Evolutionary conservation across 2,329 filamentous ascomycete genomes (phyloP), one percentile per base, ranked within the genome.

Genomic region (Fusarium sp.): DNA sequence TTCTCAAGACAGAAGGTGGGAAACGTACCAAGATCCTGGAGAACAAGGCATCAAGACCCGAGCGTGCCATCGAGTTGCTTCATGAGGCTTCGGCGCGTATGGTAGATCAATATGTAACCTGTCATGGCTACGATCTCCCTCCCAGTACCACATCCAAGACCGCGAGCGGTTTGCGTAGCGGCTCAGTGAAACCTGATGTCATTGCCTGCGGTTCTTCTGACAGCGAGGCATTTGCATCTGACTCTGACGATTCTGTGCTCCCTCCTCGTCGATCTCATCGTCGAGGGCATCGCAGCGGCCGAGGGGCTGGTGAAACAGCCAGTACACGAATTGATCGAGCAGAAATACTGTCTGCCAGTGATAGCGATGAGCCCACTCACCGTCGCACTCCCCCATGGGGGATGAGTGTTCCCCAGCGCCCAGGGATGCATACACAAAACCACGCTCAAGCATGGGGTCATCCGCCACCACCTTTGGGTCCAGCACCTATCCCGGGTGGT

Each of bases 31-130:
- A 69, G 18, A 62, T 79, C 15, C 67, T 82, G 11, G 76, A 76
- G n/a, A 79, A 77, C 20, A 67, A 75, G 3, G 77, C 71, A 8
- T 45, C 60, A 16, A 75, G 76, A 16, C 58, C 75, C 9, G 57
- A 74, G 23, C 75, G 75, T 6, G 80, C 80, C 11, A 69, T 83
- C 8, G 75, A 78, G 51, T 60, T 73, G 16, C 78, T 83, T n/a
- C 78, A 81, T 60, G 60, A 69, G 45, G 78, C 76, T 62, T 80
- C 80, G 11, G 80, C 80, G n/a, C 77, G 79, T 41, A 78, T 77
- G n/a, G 77, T 80, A 41, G 65, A 75, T 58, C 62, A 65, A 44
- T 68, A 66, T 67, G 74, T 80, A 54, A 40, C 61, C n/a, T 70
- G 71, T 26, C 75, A 79, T 46, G 80, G 80, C 46, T 81, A 78